Base-by-base conservation (phyloP, 345 rosid species). In the Stellera chamaejasme region DNA sequence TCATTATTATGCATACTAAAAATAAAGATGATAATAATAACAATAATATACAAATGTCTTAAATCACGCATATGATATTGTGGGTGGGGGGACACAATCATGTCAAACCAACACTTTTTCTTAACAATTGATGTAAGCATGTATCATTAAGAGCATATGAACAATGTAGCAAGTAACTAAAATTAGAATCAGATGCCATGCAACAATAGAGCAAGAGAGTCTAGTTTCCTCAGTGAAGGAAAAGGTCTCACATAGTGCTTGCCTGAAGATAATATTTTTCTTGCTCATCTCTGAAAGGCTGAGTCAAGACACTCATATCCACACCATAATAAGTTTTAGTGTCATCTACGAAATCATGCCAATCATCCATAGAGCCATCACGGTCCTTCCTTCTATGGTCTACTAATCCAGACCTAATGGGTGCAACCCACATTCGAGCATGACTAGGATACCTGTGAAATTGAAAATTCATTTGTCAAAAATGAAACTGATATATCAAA, bases 351-450 rank as follows among this genome's bases (percentile, higher is more conserved):
- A 93, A 93, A 61, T 60, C 51, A 68, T 70, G 23, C 99, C 99
- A 93, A 63, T 93, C 96, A n/a, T 80, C 82, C 94, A 93, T 89
- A 54, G 85, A 58, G 69, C 67, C 96, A 56, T 84, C 89, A 32
- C 64, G 84, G 54, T 89, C 96, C 27, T 53, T 73, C 74, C 55
- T 75, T 62, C 84, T 89, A 27, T 80, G 76, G 56, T 89, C 96
- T 13, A 66, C 76, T 75, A 87, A 59, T 15, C 74, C 77, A 59
- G 97, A 78, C 70, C 89, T 79, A 45, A 93, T 74, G 48, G 99
- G 97, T 56, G 90, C 96, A 55, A 93, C 63, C 99, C 99, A 89
- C 91, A 89, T 89, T 52, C 94, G 96, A 60, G 99, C 99, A 83
- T 93, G 99, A 67, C 99, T 93, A 27, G 99, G 97, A 77, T 93